Evolutionary conservation across 2,329 filamentous ascomycete species (phyloP).

Genomic region (Plectosphaerella cucumerina): DNA sequence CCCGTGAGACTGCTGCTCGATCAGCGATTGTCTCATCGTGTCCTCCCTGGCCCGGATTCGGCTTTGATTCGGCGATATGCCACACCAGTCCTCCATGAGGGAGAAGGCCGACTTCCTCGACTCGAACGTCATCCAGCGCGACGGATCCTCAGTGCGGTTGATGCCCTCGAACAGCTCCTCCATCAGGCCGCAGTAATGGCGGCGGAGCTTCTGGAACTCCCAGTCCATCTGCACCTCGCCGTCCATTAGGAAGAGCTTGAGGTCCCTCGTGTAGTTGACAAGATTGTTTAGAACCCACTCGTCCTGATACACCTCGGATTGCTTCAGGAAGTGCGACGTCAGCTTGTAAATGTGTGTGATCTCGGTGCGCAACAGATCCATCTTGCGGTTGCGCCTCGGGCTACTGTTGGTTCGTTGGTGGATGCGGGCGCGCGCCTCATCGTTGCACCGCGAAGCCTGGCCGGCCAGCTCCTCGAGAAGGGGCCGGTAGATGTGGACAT

Average conservation of each 20-base stretch:
- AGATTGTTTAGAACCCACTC: conserved; percentile 90
- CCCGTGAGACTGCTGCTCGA: conserved; percentile 71
- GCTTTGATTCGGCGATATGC: conserved; percentile 85
- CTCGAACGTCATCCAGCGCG: conserved; percentile 96
- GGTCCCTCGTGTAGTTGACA: conserved; percentile 82
- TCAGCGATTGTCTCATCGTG: conserved; percentile 78
- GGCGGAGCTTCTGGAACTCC: conserved; percentile 86
- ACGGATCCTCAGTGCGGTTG: conserved; percentile 77
- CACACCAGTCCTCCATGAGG: conserved; percentile 99
- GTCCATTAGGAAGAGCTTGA: conserved; percentile 93
- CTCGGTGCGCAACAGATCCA: conserved; percentile 84
- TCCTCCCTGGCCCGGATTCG: conserved; percentile 82
- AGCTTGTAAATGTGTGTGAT: conserved; percentile 95
- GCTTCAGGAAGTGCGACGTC: conserved; percentile 82
- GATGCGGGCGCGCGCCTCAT: conserved; percentile 80
- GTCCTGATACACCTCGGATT: conserved; percentile 74
- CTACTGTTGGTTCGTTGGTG: conserved; percentile 84
- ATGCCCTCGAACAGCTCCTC: conserved; percentile 92
- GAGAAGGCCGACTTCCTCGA: conserved; percentile 92
- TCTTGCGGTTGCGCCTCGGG: conserved; percentile 74
- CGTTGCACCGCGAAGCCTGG: conserved; percentile 79
- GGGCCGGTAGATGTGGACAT: conserved; percentile 87
- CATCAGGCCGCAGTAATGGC: conserved; percentile 90
- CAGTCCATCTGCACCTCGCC: conserved; percentile 91
- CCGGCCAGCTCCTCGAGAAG: conserved; percentile 86